Percentiles rank a stretch among this genome's conserved stretches.
Evolutionary conservation across 2,329 filamentous ascomycete species (phyloP).

Genomic region (Trichoderma sp.): DNA sequence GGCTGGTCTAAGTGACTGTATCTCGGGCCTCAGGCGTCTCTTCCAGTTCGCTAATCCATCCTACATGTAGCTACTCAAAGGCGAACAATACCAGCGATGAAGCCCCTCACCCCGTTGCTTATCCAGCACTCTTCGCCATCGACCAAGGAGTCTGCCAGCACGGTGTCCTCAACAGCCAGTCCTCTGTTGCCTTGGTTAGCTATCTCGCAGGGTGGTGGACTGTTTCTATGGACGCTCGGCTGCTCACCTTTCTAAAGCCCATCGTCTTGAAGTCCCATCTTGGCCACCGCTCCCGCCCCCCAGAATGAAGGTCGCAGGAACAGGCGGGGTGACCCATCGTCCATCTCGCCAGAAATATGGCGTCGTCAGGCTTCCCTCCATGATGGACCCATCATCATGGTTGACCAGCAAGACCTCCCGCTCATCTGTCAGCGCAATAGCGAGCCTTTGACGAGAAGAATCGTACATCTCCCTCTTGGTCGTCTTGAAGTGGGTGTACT

Average conservation of each 20-base stretch:
- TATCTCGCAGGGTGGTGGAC: conserved; percentile 4
- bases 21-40: too few species aligned
- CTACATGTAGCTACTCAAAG: conserved; percentile 28
- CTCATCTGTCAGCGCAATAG: conserved; percentile 53
- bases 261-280: conserved; percentile 77
- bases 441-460: conserved; percentile 63
- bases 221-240: neutral
- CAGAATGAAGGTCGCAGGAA: conserved; percentile 47
- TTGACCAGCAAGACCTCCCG: conserved; percentile 79
- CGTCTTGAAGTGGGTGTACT: conserved; percentile 87
- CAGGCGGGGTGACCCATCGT: conserved; percentile 78
- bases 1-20: neutral
- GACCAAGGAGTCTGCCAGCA: conserved; percentile 61
- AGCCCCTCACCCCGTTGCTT: conserved; percentile 85
- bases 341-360: conserved; percentile 76
- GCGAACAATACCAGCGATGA: conserved; percentile 55
- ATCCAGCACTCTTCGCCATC: conserved; percentile 83
- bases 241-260: conserved; percentile 70
- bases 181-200: conserved; percentile 41
- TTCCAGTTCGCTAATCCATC: neutral
- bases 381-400: conserved; percentile 61
- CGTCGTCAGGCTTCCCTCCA: conserved; percentile 84
- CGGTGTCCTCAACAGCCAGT: conserved; percentile 66
- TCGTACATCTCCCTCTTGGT: conserved; percentile 74
- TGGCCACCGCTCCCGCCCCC: conserved; percentile 70